phyloP scores from a whole-genome alignment of 257 asterid species.

The Capsicum rhomboideum region DNA sequence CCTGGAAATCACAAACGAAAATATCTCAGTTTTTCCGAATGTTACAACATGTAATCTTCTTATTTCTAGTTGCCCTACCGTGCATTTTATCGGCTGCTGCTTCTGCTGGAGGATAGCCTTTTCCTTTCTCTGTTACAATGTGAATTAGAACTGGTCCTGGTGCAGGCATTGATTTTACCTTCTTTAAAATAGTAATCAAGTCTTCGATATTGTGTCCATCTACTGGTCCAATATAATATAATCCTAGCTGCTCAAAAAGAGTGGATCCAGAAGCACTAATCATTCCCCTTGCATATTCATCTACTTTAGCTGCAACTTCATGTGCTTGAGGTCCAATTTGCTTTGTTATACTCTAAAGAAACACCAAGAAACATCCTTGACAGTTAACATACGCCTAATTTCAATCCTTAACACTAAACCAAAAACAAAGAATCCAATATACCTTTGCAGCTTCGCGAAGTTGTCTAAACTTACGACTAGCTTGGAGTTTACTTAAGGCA shows the following conservation, averaged over 20 bases:
- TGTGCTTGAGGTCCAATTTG: slow-evolving; percentile 77
- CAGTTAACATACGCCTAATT: too few species aligned
- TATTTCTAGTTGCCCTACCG: slow-evolving; percentile 26
- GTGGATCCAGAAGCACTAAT: slow-evolving; percentile 64
- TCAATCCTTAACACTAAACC: not conserved
- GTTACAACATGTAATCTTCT: not conserved
- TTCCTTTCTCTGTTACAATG: slow-evolving; percentile 68
- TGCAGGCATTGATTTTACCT: slow-evolving; percentile 60
- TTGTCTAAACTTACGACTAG: slow-evolving; percentile 62
- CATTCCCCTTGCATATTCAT: slow-evolving; percentile 85
- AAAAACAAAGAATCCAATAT: not conserved
- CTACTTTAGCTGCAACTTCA: slow-evolving; percentile 73
- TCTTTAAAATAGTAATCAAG: slow-evolving; percentile 40
- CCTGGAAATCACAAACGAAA: slow-evolving; percentile 25
- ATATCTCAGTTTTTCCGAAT: not conserved
- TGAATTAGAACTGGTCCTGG: slow-evolving; percentile 82
- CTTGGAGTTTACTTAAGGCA: slow-evolving; percentile 61
- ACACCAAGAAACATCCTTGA: not conserved
- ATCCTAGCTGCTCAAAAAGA: slow-evolving; percentile 72
- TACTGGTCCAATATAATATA: slow-evolving; percentile 76
- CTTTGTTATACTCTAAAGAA: slow-evolving; percentile 48
- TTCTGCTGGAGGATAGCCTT: slow-evolving; percentile 75
- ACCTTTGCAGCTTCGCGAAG: slow-evolving; percentile 83
- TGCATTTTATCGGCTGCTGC: slow-evolving; percentile 75
- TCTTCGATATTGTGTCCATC: slow-evolving; percentile 69